Evolutionary conservation across 768 basidiomycete species (phyloP), one percentile per base, ranked within the genome.

Genomic region (Amanita inopinata): DNA sequence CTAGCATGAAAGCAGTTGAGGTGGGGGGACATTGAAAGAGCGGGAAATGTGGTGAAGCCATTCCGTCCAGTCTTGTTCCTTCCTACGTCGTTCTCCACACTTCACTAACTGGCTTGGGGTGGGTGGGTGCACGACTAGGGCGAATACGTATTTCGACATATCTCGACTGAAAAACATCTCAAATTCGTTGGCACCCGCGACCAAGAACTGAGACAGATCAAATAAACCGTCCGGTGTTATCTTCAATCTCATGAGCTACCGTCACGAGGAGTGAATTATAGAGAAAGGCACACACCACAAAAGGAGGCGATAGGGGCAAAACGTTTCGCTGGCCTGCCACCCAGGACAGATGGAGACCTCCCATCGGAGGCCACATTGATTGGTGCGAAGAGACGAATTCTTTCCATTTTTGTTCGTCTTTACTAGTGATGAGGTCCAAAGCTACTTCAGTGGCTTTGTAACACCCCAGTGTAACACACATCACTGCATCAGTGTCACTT

Each of bases 101-200:
- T 62, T 53, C 18, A 57, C 51, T 2, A 75, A 50, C 51, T 79
- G 78, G 2, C 51, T 55, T 5, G 34, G 49, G 5, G 73, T 77
- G 3, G 78, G 78, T 27, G 53, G 61, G 53, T 80, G 76, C 1
- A 61, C 64, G 36, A 67, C 66, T 4, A 80, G 56, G 20, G 73
- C 59, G 37, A 76, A 61, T 18, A 64, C 56, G 44, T 71, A 68
- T 23, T 61, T 56, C 5, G 69, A 67, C 56, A 74, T 55, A 49
- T 71, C 70, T 14, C 53, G 56, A 22, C 50, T 53, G 40, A 75
- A 75, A 23, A 46, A 51, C 23, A 80, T 59, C 43, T 65, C 57
- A 6, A 78, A 51, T 0, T 41, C 56, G 48, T 78, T 78, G 6
- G 52, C 32, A 14, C 74, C 76, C 0, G 38, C 28, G 12, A 46